These are phyloP conservation scores for Achlya hypogyna DNA, from an alignment of 352 stramenopile genomes.

Conservation along the genomic window DNA sequence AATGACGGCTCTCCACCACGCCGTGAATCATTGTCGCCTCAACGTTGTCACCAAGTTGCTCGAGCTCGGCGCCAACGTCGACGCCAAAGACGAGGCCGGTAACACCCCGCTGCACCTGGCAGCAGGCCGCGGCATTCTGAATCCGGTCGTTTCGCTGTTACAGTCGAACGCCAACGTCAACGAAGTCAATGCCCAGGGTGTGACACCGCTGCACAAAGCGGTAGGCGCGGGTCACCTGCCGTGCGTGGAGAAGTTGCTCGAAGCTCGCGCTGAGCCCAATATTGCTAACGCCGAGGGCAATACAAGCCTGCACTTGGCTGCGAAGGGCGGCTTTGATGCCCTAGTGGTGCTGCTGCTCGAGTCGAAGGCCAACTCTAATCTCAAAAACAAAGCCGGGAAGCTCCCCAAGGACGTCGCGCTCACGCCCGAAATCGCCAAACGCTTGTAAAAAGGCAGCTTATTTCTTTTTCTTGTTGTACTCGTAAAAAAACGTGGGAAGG, in stretches of 20 bases:
- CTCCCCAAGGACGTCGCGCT: slow-evolving; percentile 57
- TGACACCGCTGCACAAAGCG: slow-evolving; percentile 82
- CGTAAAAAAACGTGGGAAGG: slow-evolving; percentile 82
- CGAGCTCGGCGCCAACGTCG: slow-evolving; percentile 60
- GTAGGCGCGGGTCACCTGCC: slow-evolving; percentile 67
- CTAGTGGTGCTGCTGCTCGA: slow-evolving; percentile 65
- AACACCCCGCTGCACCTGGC: slow-evolving; percentile 82
- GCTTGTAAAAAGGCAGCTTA: slow-evolving; percentile 15
- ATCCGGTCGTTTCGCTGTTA: slow-evolving; percentile 68
- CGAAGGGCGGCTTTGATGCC: slow-evolving; percentile 59
- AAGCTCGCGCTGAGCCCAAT: slow-evolving; percentile 61
- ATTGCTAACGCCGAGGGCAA: slow-evolving; percentile 67
- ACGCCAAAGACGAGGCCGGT: slow-evolving; percentile 75
- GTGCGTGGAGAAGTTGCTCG: slow-evolving; percentile 81
- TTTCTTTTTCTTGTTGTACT: slow-evolving; percentile 63
- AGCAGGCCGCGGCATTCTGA: slow-evolving; percentile 71
- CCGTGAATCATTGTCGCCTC: slow-evolving; percentile 68
- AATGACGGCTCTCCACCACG: slow-evolving; percentile 75
- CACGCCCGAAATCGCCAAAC: slow-evolving; percentile 48
- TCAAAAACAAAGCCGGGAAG: slow-evolving; percentile 75
- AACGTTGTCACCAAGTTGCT: slow-evolving; percentile 54
- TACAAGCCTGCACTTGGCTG: slow-evolving; percentile 76
- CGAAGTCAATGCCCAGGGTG: slow-evolving; percentile 53
- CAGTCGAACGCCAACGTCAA: slow-evolving; percentile 73
- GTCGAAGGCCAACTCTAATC: slow-evolving; percentile 31